Evolutionary conservation across 2,329 filamentous ascomycete species (phyloP).

Genomic region (Annulohypoxylon truncatum): DNA sequence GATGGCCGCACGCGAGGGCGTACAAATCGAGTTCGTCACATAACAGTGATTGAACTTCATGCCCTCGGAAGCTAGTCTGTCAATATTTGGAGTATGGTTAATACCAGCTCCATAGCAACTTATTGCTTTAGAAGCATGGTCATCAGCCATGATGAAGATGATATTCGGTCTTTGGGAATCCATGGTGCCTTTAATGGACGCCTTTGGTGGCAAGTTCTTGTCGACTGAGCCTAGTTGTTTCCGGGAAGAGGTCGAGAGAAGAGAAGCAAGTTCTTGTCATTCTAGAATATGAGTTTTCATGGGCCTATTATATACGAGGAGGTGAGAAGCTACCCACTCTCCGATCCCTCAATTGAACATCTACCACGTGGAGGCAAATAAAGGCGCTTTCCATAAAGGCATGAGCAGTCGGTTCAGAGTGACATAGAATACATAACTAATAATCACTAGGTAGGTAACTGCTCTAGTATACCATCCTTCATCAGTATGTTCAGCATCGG

Average conservation of each 20-base stretch:
- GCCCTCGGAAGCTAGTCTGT: conserved; percentile 61
- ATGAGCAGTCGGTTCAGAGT: background rate
- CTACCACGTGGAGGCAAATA: background rate
- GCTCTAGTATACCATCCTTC: background rate
- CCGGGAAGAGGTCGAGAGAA: background rate
- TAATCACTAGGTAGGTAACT: background rate
- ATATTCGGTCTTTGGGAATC: conserved; percentile 51
- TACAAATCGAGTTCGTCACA: conserved; percentile 65
- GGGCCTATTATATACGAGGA: background rate
- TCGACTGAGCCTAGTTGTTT: background rate
- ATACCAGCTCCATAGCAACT: conserved; percentile 62
- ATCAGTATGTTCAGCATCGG: background rate
- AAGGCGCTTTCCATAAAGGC: background rate
- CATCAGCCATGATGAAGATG: conserved; percentile 66
- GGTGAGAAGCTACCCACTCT: background rate
- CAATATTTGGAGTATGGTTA: conserved; percentile 63
- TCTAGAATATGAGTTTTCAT: background rate
- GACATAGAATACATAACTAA: background rate
- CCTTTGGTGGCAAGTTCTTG: background rate
- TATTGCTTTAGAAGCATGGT: conserved; percentile 64
- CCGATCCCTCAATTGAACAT: background rate
- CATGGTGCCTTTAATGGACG: background rate
- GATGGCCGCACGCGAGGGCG: conserved; percentile 62
- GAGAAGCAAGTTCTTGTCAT: background rate
- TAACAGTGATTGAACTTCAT: conserved; percentile 66